Evolutionary conservation across 1,284 basidiomycete species (phyloP).

Genomic region (Vanrija pseudolonga): DNA sequence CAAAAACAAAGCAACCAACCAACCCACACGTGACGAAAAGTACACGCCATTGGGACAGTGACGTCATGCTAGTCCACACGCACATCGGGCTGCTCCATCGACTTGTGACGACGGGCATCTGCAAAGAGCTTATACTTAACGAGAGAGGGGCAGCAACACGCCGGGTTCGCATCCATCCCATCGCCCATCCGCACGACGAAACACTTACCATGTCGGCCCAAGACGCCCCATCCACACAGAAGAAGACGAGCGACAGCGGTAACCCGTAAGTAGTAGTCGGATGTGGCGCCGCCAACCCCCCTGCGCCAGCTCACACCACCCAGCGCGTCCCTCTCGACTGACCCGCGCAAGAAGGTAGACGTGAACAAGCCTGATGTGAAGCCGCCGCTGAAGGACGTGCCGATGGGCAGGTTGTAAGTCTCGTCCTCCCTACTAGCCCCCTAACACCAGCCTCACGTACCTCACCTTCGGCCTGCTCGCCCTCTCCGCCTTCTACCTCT

Average conservation of each 20-base stretch:
- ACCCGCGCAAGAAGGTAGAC: constrained; percentile 35
- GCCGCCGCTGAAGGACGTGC: constrained; percentile 43
- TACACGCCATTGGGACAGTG: not conserved
- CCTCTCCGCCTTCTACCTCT: constrained; percentile 44
- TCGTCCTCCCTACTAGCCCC: not conserved
- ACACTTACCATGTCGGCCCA: constrained; percentile 8
- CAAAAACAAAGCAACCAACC: not conserved
- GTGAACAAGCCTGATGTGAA: constrained; percentile 42
- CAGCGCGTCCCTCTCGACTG: constrained; percentile 38
- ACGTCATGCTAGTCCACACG: not conserved
- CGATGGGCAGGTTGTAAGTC: constrained; percentile 48
- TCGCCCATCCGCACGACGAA: constrained; percentile 1
- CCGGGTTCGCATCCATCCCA: not conserved
- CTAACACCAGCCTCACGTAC: constrained; percentile 39
- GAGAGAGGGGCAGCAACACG: too few relatives aligned
- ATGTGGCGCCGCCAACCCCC: constrained; percentile 11
- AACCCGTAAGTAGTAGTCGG: constrained; percentile 17
- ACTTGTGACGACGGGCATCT: not conserved
- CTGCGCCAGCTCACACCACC: not conserved
- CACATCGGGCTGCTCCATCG: not conserved
- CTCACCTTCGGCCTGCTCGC: constrained; percentile 34
- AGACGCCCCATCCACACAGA: constrained; percentile 17
- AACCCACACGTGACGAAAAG: not conserved
- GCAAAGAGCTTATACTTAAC: too few relatives aligned
- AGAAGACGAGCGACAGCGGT: constrained; percentile 1